phyloP scores from a whole-genome alignment of 139 green algal genomes.

The Marvania coccoides region DNA sequence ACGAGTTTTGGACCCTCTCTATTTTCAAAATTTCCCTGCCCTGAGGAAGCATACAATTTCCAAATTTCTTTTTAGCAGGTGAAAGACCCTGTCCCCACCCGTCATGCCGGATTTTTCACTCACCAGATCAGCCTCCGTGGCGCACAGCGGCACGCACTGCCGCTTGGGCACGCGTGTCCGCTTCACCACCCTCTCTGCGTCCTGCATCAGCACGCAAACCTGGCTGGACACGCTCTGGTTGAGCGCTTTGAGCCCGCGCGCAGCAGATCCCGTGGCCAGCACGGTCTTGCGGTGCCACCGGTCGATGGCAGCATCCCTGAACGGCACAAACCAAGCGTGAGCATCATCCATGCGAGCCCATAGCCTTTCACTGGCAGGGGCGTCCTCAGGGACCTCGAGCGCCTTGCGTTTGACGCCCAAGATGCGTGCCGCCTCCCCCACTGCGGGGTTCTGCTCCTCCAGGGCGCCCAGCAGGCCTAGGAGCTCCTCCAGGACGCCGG shows the following conservation, averaged over 20 bases:
- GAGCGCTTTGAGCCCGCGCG: conserved; percentile 50
- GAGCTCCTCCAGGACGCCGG: conserved; percentile 25
- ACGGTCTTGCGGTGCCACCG: conserved; percentile 73
- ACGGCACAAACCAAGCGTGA: conserved; percentile 30
- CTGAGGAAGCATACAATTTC: conserved; percentile 4
- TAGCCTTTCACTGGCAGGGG: background rate
- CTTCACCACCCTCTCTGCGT: conserved; percentile 31
- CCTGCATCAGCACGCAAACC: conserved; percentile 35
- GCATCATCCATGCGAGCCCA: conserved; percentile 31
- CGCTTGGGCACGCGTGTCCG: conserved; percentile 34
- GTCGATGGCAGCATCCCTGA: conserved; percentile 65
- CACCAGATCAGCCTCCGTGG: conserved; percentile 1
- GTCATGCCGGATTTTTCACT: background rate
- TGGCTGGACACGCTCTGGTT: conserved; percentile 66
- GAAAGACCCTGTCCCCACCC: conserved; percentile 18
- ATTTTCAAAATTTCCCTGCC: too few species aligned
- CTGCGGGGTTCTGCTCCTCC: conserved; percentile 25
- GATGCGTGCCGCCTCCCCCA: conserved; percentile 4
- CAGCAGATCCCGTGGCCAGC: conserved; percentile 38
- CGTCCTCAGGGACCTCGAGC: background rate
- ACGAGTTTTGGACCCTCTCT: too few species aligned
- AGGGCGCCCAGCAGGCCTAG: conserved; percentile 44
- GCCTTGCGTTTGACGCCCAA: background rate
- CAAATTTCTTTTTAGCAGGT: conserved; percentile 22
- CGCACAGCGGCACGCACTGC: background rate